phyloP scores from a whole-genome alignment of 306 rosid species.

The Oemleria cerasiformis region DNA sequence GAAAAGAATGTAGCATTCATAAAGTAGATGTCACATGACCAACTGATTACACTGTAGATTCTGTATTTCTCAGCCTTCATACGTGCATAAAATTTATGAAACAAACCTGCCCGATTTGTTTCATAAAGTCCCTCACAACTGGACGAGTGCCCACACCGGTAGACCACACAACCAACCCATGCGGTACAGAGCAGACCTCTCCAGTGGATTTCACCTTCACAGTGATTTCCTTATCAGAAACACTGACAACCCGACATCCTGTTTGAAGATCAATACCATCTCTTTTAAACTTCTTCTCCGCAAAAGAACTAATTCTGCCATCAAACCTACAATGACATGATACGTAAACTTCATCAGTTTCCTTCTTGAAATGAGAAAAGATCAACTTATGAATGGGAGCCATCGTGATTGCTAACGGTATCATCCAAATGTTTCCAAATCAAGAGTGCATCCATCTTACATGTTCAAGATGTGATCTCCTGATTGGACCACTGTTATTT shows the following conservation, averaged over 20 bases:
- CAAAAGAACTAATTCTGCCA: slow-evolving; percentile 87
- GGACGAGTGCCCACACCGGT: slow-evolving; percentile 90
- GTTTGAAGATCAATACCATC: slow-evolving; percentile 89
- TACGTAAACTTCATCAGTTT: not conserved
- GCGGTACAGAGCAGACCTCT: slow-evolving; percentile 64
- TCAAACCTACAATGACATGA: slow-evolving; percentile 62
- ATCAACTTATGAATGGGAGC: not conserved
- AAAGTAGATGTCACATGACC: not conserved
- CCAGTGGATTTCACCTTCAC: slow-evolving; percentile 72
- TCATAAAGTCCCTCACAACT: slow-evolving; percentile 79
- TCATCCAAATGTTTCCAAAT: not conserved
- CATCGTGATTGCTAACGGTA: not conserved
- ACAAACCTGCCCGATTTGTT: slow-evolving; percentile 89
- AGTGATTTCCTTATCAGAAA: slow-evolving; percentile 68
- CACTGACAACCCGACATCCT: slow-evolving; percentile 78
- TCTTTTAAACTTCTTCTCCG: slow-evolving; percentile 77
- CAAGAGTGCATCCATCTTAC: slow-evolving; percentile 41
- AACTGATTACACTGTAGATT: not conserved
- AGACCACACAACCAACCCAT: slow-evolving; percentile 92
- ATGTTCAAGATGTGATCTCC: slow-evolving; percentile 96
- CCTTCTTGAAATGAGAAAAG: slow-evolving; percentile 8
- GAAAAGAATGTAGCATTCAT: not conserved
- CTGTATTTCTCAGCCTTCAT: not conserved
- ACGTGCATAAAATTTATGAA: slow-evolving; percentile 25
- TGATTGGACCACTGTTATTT: slow-evolving; percentile 82